Evolutionary conservation across 2,329 filamentous ascomycete genomes (phyloP), one percentile per base, ranked within the genome.

Genomic region (Colletotrichum sp.): DNA sequence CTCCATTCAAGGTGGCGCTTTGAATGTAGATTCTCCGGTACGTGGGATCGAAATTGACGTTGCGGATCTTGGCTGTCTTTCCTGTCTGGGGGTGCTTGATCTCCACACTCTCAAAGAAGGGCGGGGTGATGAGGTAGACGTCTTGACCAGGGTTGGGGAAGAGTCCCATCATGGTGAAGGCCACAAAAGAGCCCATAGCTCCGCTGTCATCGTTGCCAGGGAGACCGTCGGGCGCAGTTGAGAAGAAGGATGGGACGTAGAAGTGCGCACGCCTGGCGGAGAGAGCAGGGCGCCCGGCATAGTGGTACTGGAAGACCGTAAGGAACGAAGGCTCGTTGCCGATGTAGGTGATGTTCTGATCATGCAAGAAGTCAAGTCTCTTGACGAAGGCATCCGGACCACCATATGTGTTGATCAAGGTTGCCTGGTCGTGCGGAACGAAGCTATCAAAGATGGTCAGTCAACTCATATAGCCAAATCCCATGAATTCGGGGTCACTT

Each of bases 201-300:
- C 93, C 93, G 63, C 88, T 90, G 81, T 95, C 93, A 74, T 94
- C 93, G 80, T 94, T 95, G 0, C 93, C 93, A 0, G 93, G 92
- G 9, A 95, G 89, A 0, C 93, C 93, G 3, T 83, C 84, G 0
- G 90, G 84, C 0, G 89, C 90, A 1, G 90, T 88, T 78, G 90
- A 88, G 85, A 94, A 95, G 79, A 88, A 90, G 0, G 86, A 86
- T 0, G 93, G 93, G 59, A 94, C 93, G 79, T 94, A 94, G 78
- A 86, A 90, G 79, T 94, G 93, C 0, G 89, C 88, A 63, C 91
- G 90, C 59, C 81, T 79, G 2, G 89, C 87, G 0, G 89, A 90
- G 2, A 90, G 83, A 0, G 83, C 93, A 0, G 93, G 93, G 0
- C 92, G 89, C 0, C 92, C 93, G 0, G 90, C 91, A 78, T 94